Evolutionary conservation across 2,329 filamentous ascomycete species (phyloP), one percentile per base, ranked within the genome.

Genomic region (Elsinoe ampelina): DNA sequence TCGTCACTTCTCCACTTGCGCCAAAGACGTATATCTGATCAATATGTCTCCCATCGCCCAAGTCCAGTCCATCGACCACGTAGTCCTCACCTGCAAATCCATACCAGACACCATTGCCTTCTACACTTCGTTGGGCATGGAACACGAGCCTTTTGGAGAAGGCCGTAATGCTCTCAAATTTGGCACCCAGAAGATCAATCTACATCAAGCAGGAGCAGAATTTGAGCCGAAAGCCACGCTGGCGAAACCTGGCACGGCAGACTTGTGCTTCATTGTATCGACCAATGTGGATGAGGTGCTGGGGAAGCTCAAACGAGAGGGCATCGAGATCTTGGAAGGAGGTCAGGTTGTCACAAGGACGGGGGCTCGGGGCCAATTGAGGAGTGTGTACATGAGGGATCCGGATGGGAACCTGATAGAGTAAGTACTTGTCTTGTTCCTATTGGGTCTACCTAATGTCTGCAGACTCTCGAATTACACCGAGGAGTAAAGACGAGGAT

Each of bases 331-430:
- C 6, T 61, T 70, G 2, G 78, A 82, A 58, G 78, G 76, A 1
- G 74, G 72, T 0, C 64, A 74, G 45, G 71, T 81, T 10, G 80
- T 84, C 3, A 65, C 71, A 11, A 70, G 82, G 45, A 83, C 77
- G 0, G 82, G 82, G 1, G 80, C 82, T 0, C 69, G 71, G 55
- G 80, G 80, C 0, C 74, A 69, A 57, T 68, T 85, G 43, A 70
- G 73, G 54, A 84, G 81, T 65, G 71, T 84, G 2, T 84, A 84
- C 67, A 74, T 81, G 52, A 70, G 80, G 36, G 81, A 84, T 67
- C 80, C 80, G 1, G 82, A 84, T 67, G 79, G 77, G 4, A 84
- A 83, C 65, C 62, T 84, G 61, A 75, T 84, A 39, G 81, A 84
- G 81, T 84, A 63, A 65, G 79, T 71, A 26, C 8, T 5, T 26